Conservation (phyloP, 768 basidiomycete genomes). For the Leccinellum luteum region DNA sequence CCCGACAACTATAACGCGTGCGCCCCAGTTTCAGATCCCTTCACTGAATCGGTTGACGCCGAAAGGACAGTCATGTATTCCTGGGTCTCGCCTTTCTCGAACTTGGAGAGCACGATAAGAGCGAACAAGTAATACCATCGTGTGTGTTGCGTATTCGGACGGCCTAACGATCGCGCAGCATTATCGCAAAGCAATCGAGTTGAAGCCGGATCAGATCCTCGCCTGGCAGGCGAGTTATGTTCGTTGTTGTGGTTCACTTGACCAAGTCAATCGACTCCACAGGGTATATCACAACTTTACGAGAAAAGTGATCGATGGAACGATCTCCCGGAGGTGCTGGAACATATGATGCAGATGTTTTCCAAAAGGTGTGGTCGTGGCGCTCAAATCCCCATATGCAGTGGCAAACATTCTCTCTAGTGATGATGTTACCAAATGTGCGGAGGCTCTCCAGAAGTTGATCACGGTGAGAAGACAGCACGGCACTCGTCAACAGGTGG, state of each 20-base stretch:
- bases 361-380: conserved; percentile 48
- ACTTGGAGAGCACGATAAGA: conserved; percentile 62
- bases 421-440: conserved; percentile 73
- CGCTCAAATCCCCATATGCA: background rate
- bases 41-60: conserved; percentile 1
- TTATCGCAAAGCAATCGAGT: conserved; percentile 72
- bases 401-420: conserved; percentile 37
- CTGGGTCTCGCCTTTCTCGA: conserved; percentile 79
- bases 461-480: conserved; percentile 59
- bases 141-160: background rate
- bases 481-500: conserved; percentile 60
- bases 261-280: conserved; percentile 3
- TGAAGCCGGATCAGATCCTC: conserved; percentile 66
- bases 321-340: conserved; percentile 50
- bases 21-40: conserved; percentile 28
- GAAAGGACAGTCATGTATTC: conserved; percentile 68
- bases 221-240: conserved; percentile 74
- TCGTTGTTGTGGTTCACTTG: conserved; percentile 7
- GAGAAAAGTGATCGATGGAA: conserved; percentile 63
- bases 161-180: conserved; percentile 44
- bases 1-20: conserved; percentile 87
- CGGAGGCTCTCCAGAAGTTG: conserved; percentile 76
- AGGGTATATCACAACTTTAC: conserved; percentile 76
- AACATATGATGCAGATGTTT: conserved; percentile 57
- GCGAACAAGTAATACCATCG: conserved; percentile 77